phyloP scores from a whole-genome alignment of 148 eudicot species.

The Diospyros kaki region DNA sequence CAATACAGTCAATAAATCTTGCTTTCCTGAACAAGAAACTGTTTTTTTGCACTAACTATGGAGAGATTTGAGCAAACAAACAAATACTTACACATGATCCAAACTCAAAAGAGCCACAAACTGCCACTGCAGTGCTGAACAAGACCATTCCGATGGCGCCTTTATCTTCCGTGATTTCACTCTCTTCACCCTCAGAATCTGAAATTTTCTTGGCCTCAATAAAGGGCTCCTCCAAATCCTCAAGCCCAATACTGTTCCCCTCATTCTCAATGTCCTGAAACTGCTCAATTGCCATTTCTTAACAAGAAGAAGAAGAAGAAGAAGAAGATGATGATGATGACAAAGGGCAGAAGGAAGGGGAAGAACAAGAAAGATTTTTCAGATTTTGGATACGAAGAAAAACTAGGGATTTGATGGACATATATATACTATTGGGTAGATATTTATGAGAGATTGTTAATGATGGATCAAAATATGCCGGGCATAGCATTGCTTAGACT shows the following conservation, averaged over 20 bases:
- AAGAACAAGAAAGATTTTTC: background rate
- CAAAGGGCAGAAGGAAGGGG: background rate
- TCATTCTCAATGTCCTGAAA: conserved; percentile 37
- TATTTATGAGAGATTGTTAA: too few relatives aligned
- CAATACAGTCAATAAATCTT: too few relatives aligned
- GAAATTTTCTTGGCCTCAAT: conserved; percentile 17
- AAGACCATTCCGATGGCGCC: conserved; percentile 57
- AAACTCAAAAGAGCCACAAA: conserved; percentile 76
- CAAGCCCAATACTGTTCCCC: conserved; percentile 19
- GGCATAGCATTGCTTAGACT: too few relatives aligned
- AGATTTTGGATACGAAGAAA: background rate
- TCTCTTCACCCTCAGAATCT: conserved; percentile 18
- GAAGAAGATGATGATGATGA: background rate
- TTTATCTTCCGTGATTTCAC: background rate
- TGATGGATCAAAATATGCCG: too few relatives aligned
- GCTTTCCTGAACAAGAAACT: too few relatives aligned
- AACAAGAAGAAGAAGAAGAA: too few relatives aligned
- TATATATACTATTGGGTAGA: background rate
- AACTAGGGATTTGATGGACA: background rate
- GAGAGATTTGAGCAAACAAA: background rate
- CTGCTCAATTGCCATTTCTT: conserved; percentile 45
- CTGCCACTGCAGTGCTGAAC: conserved; percentile 62
- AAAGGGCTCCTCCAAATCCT: conserved; percentile 53
- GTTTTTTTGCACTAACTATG: too few relatives aligned
- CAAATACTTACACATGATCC: conserved; percentile 67